These are phyloP conservation scores for Tetraselmis striata DNA, from an alignment of 139 green algal genomes.

Conservation along the genomic window DNA sequence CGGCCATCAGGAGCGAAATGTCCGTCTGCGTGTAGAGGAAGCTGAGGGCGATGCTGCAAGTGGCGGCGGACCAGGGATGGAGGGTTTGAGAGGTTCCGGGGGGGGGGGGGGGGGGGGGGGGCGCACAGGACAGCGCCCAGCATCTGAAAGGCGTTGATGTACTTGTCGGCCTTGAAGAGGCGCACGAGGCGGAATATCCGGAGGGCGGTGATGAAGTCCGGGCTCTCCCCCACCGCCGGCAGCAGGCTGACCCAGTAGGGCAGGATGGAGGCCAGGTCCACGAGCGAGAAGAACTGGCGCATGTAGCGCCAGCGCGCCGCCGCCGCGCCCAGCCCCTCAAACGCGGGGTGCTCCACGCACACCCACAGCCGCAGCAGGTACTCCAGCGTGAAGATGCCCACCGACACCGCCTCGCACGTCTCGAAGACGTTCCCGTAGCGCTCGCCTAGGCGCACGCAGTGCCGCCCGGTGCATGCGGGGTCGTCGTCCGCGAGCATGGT, in stretches of 20 bases:
- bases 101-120: too few species aligned
- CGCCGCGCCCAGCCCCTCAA: neutral
- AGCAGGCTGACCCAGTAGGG: conserved; percentile 10
- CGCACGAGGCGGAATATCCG: conserved; percentile 13
- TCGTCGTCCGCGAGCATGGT: neutral
- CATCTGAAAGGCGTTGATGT: conserved; percentile 15
- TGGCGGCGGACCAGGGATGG: too few species aligned
- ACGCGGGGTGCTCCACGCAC: conserved; percentile 2
- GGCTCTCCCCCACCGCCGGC: neutral
- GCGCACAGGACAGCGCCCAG: conserved; percentile 10
- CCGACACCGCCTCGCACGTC: conserved; percentile 3
- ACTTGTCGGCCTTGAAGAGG: conserved; percentile 17
- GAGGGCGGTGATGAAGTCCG: conserved; percentile 11
- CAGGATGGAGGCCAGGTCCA: conserved; percentile 5
- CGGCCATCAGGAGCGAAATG: too few species aligned
- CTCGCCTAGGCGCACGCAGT: neutral
- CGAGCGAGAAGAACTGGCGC: conserved; percentile 1
- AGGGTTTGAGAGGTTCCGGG: too few species aligned
- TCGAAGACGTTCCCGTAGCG: conserved; percentile 5
- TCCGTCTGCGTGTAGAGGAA: too few species aligned
- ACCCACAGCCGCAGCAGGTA: conserved; percentile 10
- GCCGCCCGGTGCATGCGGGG: neutral
- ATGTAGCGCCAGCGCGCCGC: neutral
- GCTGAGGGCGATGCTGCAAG: too few species aligned
- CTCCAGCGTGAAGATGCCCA: conserved; percentile 5